Evolutionary conservation across 2,329 filamentous ascomycete species (phyloP).

Genomic region (Mycogone perniciosa): DNA sequence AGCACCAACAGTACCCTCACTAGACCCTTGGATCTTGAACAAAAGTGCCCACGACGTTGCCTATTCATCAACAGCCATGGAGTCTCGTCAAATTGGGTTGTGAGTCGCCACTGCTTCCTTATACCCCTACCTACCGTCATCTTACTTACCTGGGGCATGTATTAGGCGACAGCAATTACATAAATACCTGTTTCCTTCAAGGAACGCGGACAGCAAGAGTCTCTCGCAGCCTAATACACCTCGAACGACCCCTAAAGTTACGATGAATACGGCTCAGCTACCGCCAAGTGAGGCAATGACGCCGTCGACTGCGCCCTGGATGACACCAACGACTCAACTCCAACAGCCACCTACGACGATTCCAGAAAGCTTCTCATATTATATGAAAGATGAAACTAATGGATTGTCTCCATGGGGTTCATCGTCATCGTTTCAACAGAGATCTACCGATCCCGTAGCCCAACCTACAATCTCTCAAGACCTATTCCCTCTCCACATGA

Average conservation of each 20-base stretch:
- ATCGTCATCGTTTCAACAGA: slow-evolving; percentile 5
- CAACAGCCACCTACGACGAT: slow-evolving; percentile 12
- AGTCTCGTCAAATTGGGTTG: slow-evolving; percentile 10
- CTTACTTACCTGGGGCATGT: slow-evolving; percentile 7
- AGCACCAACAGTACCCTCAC: neutral
- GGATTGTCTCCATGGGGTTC: slow-evolving; percentile 13
- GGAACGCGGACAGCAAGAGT: slow-evolving; percentile 2
- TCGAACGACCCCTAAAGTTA: slow-evolving; percentile 2
- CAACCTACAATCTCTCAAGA: slow-evolving; percentile 6
- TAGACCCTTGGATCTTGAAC: slow-evolving; percentile 10
- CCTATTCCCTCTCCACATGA: slow-evolving; percentile 44
- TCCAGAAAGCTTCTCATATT: slow-evolving; percentile 14
- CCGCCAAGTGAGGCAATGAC: slow-evolving; percentile 11
- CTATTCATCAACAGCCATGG: slow-evolving; percentile 11
- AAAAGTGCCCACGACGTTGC: slow-evolving; percentile 7
- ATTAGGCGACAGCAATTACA: slow-evolving; percentile 11
- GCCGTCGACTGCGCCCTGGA: slow-evolving; percentile 12
- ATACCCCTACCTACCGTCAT: slow-evolving; percentile 3
- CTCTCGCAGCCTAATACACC: neutral
- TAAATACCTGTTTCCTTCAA: slow-evolving; percentile 9
- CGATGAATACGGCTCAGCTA: slow-evolving; percentile 8
- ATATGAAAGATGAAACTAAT: slow-evolving; percentile 7
- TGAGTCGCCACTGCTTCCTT: slow-evolving; percentile 8
- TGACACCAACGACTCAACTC: slow-evolving; percentile 14
- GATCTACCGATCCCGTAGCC: slow-evolving; percentile 3